Evolutionary conservation across 306 rosid species (phyloP).

Genomic region (Arachis stenosperma): DNA sequence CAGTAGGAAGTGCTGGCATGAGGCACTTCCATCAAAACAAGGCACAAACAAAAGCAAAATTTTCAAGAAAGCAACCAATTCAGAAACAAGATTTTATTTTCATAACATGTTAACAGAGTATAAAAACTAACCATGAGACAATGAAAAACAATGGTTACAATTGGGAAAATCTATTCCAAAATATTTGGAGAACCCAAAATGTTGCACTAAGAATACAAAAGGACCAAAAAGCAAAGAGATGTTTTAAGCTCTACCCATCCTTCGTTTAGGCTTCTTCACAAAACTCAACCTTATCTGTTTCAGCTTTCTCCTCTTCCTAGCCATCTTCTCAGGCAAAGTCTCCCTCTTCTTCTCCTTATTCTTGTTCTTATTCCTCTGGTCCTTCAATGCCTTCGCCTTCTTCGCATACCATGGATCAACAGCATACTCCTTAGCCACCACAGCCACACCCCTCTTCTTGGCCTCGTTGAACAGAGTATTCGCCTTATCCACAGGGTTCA

Average conservation of each 20-base stretch:
- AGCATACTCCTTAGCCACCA: slow-evolving; percentile 55
- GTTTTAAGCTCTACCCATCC: slow-evolving; percentile 45
- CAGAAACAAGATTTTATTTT: slow-evolving; percentile 8
- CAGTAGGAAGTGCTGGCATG: background rate
- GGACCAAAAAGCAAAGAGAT: slow-evolving; percentile 6
- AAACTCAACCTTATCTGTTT: slow-evolving; percentile 80
- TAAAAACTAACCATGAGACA: slow-evolving; percentile 21
- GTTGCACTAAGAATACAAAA: slow-evolving; percentile 1
- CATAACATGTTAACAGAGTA: background rate
- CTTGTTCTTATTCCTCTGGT: background rate
- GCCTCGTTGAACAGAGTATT: slow-evolving; percentile 72
- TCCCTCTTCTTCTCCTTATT: slow-evolving; percentile 58
- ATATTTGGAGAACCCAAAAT: slow-evolving; percentile 2
- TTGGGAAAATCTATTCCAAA: slow-evolving; percentile 37
- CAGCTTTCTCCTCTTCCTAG: slow-evolving; percentile 84
- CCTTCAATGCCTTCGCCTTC: slow-evolving; percentile 62
- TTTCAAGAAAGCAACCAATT: background rate
- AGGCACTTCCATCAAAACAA: background rate
- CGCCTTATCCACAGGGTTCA: slow-evolving; percentile 63
- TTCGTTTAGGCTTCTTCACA: slow-evolving; percentile 68
- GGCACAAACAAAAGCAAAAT: background rate
- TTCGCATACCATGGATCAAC: slow-evolving; percentile 61
- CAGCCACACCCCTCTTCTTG: slow-evolving; percentile 39
- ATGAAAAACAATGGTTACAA: slow-evolving; percentile 37
- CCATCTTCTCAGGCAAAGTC: slow-evolving; percentile 90